phyloP scores from a whole-genome alignment of 495 filamentous ascomycete species.

The Endocarpon pusillum region DNA sequence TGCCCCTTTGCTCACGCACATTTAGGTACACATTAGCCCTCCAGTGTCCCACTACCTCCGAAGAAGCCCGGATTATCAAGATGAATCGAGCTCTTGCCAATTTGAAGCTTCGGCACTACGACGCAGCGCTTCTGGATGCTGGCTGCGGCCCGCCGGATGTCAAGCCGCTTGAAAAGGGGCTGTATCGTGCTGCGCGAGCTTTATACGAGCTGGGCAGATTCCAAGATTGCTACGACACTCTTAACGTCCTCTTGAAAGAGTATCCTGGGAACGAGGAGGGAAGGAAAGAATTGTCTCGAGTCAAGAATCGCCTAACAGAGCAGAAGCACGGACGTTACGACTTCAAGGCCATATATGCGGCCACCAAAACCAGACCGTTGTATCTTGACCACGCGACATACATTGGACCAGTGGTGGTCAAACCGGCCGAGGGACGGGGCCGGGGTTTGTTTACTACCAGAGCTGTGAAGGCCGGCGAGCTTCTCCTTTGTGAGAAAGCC shows the following conservation, averaged over 20 bases:
- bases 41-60: conserved; percentile 4
- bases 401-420: conserved; percentile 17
- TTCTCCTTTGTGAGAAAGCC: conserved; percentile 39
- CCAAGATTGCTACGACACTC: conserved; percentile 15
- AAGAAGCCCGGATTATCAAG: conserved; percentile 9
- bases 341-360: conserved; percentile 26
- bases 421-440: conserved; percentile 13
- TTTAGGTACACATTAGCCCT: conserved; percentile 16
- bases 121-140: conserved; percentile 29
- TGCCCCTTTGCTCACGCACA: background rate
- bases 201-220: conserved; percentile 29
- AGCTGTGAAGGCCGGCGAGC: conserved; percentile 31
- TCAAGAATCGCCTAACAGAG: conserved; percentile 15
- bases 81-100: conserved; percentile 31
- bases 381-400: conserved; percentile 31
- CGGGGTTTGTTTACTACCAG: conserved; percentile 31
- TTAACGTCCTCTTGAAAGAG: conserved; percentile 9
- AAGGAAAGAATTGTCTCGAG: conserved; percentile 17
- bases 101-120: conserved; percentile 26
- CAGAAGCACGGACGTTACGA: conserved; percentile 25
- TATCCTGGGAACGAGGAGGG: conserved; percentile 17
- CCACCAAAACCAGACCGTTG: conserved; percentile 14
- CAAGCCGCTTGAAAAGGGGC: conserved; percentile 23
- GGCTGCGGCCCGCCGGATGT: conserved; percentile 13
- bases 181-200: conserved; percentile 28